Evolutionary conservation across 345 rosid species (phyloP), one percentile per base, ranked within the genome.

Genomic region (Limnanthes douglasii): DNA sequence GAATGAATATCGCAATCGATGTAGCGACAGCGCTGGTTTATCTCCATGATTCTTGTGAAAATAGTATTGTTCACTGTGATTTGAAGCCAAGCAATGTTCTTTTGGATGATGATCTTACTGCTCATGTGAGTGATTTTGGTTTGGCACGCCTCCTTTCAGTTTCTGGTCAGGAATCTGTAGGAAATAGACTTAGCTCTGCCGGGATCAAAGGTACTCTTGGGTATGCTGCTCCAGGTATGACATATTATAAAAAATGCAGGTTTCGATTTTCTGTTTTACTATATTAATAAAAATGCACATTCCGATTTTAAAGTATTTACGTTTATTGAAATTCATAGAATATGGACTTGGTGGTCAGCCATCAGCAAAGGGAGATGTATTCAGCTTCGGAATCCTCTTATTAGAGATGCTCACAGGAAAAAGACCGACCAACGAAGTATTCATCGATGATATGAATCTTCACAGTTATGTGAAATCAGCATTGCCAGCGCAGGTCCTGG

Each of bases 321-420:
- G n/a, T 25, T 11, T 34, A 5, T 4, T 11, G 22, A 31, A 14
- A 12, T 8, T 21, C 8, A 7, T n/a, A 56, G 64, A 63, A 36
- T 68, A 68, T 39, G 70, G 70, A 34, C 56, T 39, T 41, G 64
- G 64, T 31, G 39, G 42, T 12, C 41, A 54, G 18, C 56, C 66
- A 21, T 57, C 72, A 28, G 48, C 45, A 31, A 25, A 27, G 16
- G 61, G 66, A 17, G 66, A 65, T 40, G 56, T 55, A 30, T 61
- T 64, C 42, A 69, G 64, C 45, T 58, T 51, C 31, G 64, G 64
- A 22, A 3, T 61, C 32, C 45, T 58, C 26, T 23, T 65, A 9
- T 21, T 61, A 50, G 76, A 65, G 35, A 65, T 65, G 55, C 57
- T 65, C 16, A 54, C 54, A 1, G 50, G 63, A 5, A 69, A 57